Percentiles rank a stretch among this genome's conserved stretches.
These are phyloP conservation scores for Hygrocybe punicea DNA, from an alignment of 768 basidiomycete genomes.

Conservation along the genomic window DNA sequence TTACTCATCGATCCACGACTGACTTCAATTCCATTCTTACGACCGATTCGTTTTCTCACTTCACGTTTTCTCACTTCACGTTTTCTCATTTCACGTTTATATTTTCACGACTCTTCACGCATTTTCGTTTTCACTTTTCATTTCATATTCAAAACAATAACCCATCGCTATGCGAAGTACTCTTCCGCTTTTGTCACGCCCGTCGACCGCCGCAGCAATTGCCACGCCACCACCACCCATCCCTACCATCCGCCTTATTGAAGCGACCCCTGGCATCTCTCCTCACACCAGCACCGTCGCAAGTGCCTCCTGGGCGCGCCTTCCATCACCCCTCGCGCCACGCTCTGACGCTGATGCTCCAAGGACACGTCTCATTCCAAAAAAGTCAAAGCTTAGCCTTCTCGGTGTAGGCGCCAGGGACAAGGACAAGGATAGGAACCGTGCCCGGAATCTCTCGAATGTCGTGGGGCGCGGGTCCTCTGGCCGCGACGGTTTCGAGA, in stretches of 20 bases:
- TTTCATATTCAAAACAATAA: constrained; percentile 8
- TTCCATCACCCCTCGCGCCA: constrained; percentile 33
- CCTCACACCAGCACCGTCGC: constrained; percentile 30
- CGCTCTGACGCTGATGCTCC: constrained; percentile 13
- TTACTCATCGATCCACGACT: background rate
- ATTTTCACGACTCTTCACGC: constrained; percentile 8
- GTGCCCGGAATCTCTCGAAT: constrained; percentile 46
- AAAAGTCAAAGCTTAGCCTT: constrained; percentile 61
- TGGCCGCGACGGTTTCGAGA: constrained; percentile 59
- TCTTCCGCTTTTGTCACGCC: constrained; percentile 14
- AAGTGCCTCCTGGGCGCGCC: constrained; percentile 33
- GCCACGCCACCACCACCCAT: constrained; percentile 27
- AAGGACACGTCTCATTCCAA: constrained; percentile 59
- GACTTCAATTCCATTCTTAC: background rate
- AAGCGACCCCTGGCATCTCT: constrained; percentile 57
- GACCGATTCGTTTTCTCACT: background rate
- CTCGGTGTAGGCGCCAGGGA: constrained; percentile 34
- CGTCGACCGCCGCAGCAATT: constrained; percentile 18
- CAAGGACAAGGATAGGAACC: constrained; percentile 29
- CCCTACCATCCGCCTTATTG: constrained; percentile 68
- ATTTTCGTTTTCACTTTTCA: constrained; percentile 5
- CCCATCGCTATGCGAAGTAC: constrained; percentile 11
- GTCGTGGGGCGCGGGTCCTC: no score
- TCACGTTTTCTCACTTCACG: background rate
- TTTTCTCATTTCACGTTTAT: background rate